Evolutionary conservation across 2,329 filamentous ascomycete genomes (phyloP).

Genomic region (Cladosporium velox): DNA sequence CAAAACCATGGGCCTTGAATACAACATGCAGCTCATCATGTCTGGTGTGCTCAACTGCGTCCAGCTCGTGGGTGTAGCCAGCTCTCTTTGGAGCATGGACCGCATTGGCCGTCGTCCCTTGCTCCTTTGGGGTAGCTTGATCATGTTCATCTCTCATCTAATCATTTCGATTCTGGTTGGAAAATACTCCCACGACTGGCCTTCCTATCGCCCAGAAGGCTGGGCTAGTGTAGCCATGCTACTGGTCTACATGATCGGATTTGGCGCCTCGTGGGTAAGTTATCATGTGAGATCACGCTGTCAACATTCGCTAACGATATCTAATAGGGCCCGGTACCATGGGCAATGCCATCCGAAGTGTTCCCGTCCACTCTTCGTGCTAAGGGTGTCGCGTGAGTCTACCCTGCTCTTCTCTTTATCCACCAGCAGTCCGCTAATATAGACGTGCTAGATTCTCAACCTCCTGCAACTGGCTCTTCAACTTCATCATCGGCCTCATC

Average conservation of each 20-base stretch:
- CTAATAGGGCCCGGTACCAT: conserved; percentile 19
- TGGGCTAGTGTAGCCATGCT: conserved; percentile 36
- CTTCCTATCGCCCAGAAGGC: conserved; percentile 51
- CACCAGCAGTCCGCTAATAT: neutral
- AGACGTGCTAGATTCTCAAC: conserved; percentile 51
- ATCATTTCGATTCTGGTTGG: conserved; percentile 58
- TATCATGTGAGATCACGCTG: neutral
- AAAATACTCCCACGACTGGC: conserved; percentile 48
- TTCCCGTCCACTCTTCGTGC: conserved; percentile 62
- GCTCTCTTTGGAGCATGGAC: conserved; percentile 48
- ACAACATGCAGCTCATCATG: conserved; percentile 43
- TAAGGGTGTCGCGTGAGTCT: conserved; percentile 60
- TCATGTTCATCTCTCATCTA: conserved; percentile 52
- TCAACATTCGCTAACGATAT: neutral
- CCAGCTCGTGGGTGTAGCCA: conserved; percentile 45
- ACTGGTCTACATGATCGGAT: conserved; percentile 41
- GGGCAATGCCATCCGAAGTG: conserved; percentile 38
- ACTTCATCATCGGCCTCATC: conserved; percentile 57
- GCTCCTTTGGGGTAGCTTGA: conserved; percentile 45
- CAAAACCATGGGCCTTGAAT: conserved; percentile 41
- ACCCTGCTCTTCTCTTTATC: neutral
- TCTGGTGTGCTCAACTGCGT: conserved; percentile 47
- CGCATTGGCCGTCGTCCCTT: conserved; percentile 44
- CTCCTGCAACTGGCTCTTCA: conserved; percentile 64
- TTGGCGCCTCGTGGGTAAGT: conserved; percentile 41